A percentile compares a stretch with the other conserved stretches of the same genome.
These are phyloP conservation scores for Digitaria exilis DNA, from an alignment of 202 grass and related monocot species.

Conservation along the genomic window DNA sequence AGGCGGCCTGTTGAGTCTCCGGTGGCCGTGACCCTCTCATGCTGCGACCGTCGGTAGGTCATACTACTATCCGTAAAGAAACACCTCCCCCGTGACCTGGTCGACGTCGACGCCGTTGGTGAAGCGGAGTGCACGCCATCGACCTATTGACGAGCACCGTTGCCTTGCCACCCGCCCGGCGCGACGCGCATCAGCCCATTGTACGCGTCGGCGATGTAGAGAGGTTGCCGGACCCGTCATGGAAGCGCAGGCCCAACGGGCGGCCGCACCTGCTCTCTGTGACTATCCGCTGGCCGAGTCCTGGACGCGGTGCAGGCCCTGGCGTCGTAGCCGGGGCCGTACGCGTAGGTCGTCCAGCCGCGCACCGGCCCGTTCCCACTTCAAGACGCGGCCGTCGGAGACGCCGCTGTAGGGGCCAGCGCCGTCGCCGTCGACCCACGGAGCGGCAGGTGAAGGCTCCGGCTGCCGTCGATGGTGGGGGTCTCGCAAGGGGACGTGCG, in stretches of 20 bases:
- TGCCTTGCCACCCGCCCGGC: constrained; percentile 31
- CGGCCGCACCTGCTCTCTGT: constrained; percentile 57
- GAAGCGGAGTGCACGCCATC: constrained; percentile 48
- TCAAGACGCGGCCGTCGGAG: constrained; percentile 54
- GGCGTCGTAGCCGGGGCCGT: constrained; percentile 26
- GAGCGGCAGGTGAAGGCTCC: background rate
- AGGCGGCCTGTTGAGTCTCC: constrained; percentile 40
- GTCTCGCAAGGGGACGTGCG: background rate
- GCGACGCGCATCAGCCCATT: constrained; percentile 46
- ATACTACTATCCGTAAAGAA: constrained; percentile 63
- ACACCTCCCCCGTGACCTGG: constrained; percentile 52
- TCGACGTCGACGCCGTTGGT: constrained; percentile 62
- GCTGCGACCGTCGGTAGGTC: constrained; percentile 5
- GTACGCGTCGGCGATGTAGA: constrained; percentile 47
- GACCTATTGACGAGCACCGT: constrained; percentile 18
- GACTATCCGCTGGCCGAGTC: background rate
- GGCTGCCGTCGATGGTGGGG: background rate
- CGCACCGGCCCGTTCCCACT: constrained; percentile 23
- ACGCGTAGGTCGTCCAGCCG: constrained; percentile 39
- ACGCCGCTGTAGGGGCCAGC: constrained; percentile 61
- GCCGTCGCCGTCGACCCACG: constrained; percentile 20
- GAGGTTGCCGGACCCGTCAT: constrained; percentile 24
- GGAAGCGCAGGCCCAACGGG: constrained; percentile 55
- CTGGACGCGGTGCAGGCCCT: constrained; percentile 4
- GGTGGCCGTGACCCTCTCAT: background rate